phyloP scores from a whole-genome alignment of 305 asterid species.

The Solanum hybrid region DNA sequence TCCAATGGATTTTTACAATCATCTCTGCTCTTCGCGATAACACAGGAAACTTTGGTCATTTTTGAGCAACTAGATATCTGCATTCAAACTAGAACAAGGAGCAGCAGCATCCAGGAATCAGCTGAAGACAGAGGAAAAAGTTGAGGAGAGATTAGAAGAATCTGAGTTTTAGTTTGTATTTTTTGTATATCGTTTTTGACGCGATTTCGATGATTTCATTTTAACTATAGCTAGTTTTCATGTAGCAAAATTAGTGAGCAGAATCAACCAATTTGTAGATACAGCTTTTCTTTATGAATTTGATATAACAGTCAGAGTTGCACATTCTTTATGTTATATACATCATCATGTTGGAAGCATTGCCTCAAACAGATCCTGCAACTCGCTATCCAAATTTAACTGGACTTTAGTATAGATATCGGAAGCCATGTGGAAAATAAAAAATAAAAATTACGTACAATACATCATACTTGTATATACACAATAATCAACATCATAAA shows the following conservation, averaged over 20 bases:
- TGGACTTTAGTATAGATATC: not conserved
- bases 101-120: not conserved
- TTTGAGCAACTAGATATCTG: not conserved
- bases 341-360: not conserved
- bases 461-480: not conserved
- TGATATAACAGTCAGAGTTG: not conserved
- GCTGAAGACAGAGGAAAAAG: not conserved
- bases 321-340: not conserved
- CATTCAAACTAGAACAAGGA: slow-evolving; percentile 1
- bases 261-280: not conserved
- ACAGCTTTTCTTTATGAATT: not conserved
- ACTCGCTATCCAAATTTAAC: not conserved
- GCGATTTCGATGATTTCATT: not conserved
- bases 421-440: not conserved
- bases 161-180: not conserved
- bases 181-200: not conserved
- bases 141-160: not conserved
- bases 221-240: not conserved
- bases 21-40: not conserved
- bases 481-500: not conserved
- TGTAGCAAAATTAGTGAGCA: not conserved
- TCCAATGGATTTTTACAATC: not conserved
- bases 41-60: not conserved
- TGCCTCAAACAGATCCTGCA: not conserved
- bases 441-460: not conserved